These are phyloP conservation scores for Talaromyces sp. DNA, from an alignment of 2,329 filamentous ascomycete species.

Conservation along the genomic window DNA sequence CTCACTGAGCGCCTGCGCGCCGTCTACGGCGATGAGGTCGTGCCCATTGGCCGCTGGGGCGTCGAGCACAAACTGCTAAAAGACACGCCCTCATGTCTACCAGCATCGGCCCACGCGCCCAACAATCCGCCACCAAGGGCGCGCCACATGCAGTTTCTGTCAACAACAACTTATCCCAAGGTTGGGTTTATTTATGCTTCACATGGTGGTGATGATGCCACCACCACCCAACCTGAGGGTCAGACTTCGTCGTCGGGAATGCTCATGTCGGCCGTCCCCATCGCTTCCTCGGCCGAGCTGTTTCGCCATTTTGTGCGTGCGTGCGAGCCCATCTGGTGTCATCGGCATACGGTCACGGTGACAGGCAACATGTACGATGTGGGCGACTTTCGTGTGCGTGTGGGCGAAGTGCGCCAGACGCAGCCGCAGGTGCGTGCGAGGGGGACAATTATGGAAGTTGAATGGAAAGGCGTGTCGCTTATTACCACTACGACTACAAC, in stretches of 20 bases:
- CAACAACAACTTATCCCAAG: slow-evolving; percentile 34
- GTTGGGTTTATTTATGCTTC: slow-evolving; percentile 41
- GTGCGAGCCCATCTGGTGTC: slow-evolving; percentile 40
- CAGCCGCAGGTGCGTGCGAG: slow-evolving; percentile 31
- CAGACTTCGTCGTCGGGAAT: slow-evolving; percentile 15
- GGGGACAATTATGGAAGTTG: slow-evolving; percentile 43
- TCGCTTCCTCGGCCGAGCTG: slow-evolving; percentile 29
- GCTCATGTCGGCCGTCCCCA: slow-evolving; percentile 37
- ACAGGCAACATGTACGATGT: slow-evolving; percentile 38
- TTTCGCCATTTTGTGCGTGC: slow-evolving; percentile 38
- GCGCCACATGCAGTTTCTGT: slow-evolving; percentile 41
- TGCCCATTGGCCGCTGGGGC: slow-evolving; percentile 34
- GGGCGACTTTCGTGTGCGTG: slow-evolving; percentile 38
- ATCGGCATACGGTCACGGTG: slow-evolving; percentile 35
- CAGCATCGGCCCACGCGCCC: slow-evolving; percentile 26
- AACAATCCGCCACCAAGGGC: slow-evolving; percentile 24
- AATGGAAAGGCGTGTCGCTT: slow-evolving; percentile 37
- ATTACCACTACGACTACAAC: slow-evolving; percentile 18
- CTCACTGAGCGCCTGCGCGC: slow-evolving; percentile 37
- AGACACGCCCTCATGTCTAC: slow-evolving; percentile 38
- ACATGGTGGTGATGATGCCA: not conserved
- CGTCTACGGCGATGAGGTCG: slow-evolving; percentile 29
- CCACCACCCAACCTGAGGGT: not conserved
- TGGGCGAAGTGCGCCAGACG: slow-evolving; percentile 41
- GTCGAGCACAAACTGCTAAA: slow-evolving; percentile 41